phyloP scores from a whole-genome alignment of 2,329 filamentous ascomycete species.

The Calonectria naviculata region DNA sequence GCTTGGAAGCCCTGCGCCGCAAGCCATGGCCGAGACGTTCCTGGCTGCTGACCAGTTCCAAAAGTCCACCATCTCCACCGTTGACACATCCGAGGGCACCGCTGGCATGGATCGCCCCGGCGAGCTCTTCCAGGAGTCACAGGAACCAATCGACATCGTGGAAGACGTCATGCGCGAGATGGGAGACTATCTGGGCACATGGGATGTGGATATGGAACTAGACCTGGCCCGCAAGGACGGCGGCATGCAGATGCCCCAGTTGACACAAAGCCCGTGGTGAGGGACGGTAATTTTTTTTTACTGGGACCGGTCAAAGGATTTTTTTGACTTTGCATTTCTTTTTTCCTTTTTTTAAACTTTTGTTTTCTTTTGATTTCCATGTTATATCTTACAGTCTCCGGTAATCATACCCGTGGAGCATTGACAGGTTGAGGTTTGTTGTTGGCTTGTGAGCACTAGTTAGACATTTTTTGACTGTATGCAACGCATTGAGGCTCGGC shows the following conservation, averaged over 20 bases:
- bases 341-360: not conserved
- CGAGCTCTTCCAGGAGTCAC: conserved; percentile 29
- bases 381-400: not conserved
- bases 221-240: conserved; percentile 40
- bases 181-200: conserved; percentile 47
- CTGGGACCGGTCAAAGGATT: not conserved
- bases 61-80: not conserved
- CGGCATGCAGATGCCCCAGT: conserved; percentile 16
- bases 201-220: conserved; percentile 51
- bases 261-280: conserved; percentile 42
- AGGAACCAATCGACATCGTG: conserved; percentile 49
- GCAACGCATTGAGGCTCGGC: not conserved
- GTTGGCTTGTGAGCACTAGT: conserved; percentile 17
- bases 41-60: conserved; percentile 37
- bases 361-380: not conserved
- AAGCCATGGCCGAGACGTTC: conserved; percentile 41
- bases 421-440: not conserved
- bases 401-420: conserved; percentile 14
- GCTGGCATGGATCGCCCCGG: conserved; percentile 10
- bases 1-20: conserved; percentile 34
- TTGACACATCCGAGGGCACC: conserved; percentile 19
- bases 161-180: conserved; percentile 52
- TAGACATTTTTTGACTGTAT: conserved; percentile 1
- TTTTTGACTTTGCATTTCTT: not conserved
- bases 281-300: not conserved